Conservation (phyloP, 495 filamentous ascomycete genomes). For the Neurospora sp. region DNA sequence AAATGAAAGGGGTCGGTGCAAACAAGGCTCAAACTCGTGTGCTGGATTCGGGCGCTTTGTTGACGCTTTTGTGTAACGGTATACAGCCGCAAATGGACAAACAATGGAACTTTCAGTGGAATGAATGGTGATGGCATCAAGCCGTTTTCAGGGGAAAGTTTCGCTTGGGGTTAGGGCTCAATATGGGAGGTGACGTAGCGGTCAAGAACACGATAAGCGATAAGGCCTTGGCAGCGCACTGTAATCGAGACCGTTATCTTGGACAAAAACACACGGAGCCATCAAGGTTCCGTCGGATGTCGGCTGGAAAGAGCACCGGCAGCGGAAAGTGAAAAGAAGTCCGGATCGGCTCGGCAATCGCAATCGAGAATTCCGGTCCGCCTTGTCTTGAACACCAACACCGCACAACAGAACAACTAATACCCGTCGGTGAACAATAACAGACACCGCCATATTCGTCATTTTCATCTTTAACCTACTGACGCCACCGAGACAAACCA, state of each 20-base stretch:
- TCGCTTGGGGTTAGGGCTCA: not conserved
- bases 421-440: not conserved
- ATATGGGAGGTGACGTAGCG: not conserved
- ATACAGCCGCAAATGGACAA: not conserved
- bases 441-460: not conserved
- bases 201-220: not conserved
- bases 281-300: not conserved
- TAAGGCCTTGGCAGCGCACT: not conserved
- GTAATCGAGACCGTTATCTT: not conserved
- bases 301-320: not conserved
- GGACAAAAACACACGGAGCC: not conserved
- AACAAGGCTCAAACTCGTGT: not conserved
- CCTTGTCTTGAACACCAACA: too few relatives aligned
- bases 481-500: not conserved
- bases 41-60: not conserved
- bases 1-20: not conserved
- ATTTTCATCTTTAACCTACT: not conserved
- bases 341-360: not conserved
- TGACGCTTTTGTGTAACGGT: not conserved
- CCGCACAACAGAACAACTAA: not conserved
- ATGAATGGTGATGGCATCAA: not conserved
- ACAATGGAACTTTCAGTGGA: not conserved
- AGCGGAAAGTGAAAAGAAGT: not conserved
- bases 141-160: not conserved
- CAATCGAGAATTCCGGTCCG: not conserved